Evolutionary conservation across 2,329 filamentous ascomycete genomes (phyloP), one percentile per base, ranked within the genome.

Genomic region (Cladosporium velox): DNA sequence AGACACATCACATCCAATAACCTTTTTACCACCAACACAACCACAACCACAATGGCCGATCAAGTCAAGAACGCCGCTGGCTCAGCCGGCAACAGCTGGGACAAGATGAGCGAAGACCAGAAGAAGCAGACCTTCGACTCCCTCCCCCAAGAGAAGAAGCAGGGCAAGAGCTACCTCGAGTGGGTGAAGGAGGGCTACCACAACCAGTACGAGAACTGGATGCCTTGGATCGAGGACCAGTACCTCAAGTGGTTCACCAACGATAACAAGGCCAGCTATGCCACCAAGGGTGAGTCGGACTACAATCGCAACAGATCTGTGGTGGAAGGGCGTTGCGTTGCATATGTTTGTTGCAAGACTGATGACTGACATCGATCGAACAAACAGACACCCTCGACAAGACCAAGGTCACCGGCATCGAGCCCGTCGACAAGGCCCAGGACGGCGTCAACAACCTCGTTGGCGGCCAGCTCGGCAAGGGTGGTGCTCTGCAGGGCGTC

Each of bases 231-330:
- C 65, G 90, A 92, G 77, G 90, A 92, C 76, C 77, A 87, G 67
- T 91, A 91, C 76, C 83, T 92, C 32, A 82, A 84, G 62, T 91
- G 86, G 83, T 91, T 91, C 77, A 90, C 88, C 72, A 89, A 88
- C 69, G 89, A 91, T 74, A 92, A 92, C 83, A 91, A 92, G 79
- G 86, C 88, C 5, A 89, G 86, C 75, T 92, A 92, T 73, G 82
- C 86, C 6, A 84, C 89, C 1, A 91, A 89, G 78, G 84, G 90
- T 91, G 77, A 38, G 80, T 76, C 49, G 2, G 41, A 21, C 0
- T 24, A 15, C 15, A 32, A 32, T 3, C 4, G 8, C 28, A 34
- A 1, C 1, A 5, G 3, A 21, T 0, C 24, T 8, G 30, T 24
- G 18, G 34, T 7, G 6, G 10, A 15, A 10, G 21, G 12, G 6